Evolutionary conservation across 345 rosid species (phyloP), one percentile per base, ranked within the genome.

Genomic region (Theobroma cacao): DNA sequence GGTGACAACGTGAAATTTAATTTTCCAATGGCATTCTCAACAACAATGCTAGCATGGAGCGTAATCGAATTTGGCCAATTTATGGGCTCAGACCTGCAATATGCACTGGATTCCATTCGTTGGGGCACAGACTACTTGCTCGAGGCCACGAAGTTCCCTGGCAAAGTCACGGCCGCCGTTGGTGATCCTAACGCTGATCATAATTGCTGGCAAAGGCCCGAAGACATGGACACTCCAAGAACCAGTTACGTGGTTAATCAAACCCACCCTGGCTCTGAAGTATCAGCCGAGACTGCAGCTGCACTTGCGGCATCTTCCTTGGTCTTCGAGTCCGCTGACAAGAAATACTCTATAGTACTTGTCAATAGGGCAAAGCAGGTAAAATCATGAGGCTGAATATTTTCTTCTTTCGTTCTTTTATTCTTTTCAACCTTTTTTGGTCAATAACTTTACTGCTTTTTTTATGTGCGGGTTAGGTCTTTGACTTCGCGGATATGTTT

Each of bases 201-300:
- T 50, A 26, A 15, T 6, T 65, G 79, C 7, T 93, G 98, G 97
- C 89, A 93, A 80, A 90, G 98, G 80, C 98, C 98, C 1, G 96
- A 93, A 83, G 98, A 95, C 76, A 95, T 95, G 97, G 97, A 93
- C 84, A 93, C 98, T 0, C 91, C 92, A 22, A 84, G 99, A 66
- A 95, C 89, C 20, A 85, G 92, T 20, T 95, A 84, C 76, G 89
- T 84, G 22, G 84, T 93, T 30, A 84, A 87, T 15, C 53, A 72
- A 60, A 86, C 84, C 31, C 33, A 78, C 22, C 92, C 97, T 0
- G 98, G 94, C 12, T 90, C 99, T 0, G 99, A 93, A 68, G 86
- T 95, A 26, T 84, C 97, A 0, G 96, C 90, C 0, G 99, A 93
- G 87, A 90, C 90, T 33, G 90, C 96, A 0, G 98, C 98, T 5